Evolutionary conservation across 2,329 filamentous ascomycete species (phyloP).

Genomic region (Fusarium odoratissimum): DNA sequence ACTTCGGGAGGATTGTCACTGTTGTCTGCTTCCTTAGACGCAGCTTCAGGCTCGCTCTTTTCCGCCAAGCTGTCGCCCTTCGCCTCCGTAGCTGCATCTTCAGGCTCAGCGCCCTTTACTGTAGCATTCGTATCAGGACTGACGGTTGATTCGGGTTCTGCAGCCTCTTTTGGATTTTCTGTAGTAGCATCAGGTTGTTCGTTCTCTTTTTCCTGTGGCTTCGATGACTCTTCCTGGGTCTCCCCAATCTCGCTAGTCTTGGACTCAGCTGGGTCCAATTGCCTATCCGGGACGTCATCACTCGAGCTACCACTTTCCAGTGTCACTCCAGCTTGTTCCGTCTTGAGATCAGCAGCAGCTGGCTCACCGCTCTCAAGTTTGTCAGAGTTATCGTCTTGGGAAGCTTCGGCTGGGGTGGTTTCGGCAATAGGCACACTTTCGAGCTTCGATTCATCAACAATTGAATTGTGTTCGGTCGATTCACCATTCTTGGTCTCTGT

Average conservation of each 20-base stretch:
- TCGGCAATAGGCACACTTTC: background rate
- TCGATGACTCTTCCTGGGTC: constrained; percentile 1
- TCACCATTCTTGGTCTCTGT: background rate
- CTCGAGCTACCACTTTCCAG: background rate
- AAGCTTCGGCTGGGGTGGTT: background rate
- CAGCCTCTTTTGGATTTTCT: constrained; percentile 8
- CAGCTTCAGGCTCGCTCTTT: background rate
- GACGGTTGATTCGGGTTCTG: background rate
- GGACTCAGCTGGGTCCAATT: background rate
- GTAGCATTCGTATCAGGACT: constrained; percentile 6
- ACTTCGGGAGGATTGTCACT: constrained; percentile 6
- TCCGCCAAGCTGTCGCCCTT: background rate
- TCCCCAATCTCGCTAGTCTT: constrained; percentile 1
- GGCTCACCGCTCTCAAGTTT: background rate
- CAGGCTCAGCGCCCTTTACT: background rate
- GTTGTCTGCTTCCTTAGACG: background rate
- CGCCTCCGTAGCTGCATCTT: constrained; percentile 1
- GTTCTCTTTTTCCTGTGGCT: constrained; percentile 6
- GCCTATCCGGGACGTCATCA: background rate
- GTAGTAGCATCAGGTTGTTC: constrained; percentile 1
- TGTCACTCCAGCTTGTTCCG: constrained; percentile 4
- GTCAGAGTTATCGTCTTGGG: background rate
- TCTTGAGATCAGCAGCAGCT: background rate
- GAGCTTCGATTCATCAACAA: background rate
- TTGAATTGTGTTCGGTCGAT: background rate